These are phyloP conservation scores for Rheum nobile DNA, from an alignment of 148 eudicot genomes.

Conservation along the genomic window DNA sequence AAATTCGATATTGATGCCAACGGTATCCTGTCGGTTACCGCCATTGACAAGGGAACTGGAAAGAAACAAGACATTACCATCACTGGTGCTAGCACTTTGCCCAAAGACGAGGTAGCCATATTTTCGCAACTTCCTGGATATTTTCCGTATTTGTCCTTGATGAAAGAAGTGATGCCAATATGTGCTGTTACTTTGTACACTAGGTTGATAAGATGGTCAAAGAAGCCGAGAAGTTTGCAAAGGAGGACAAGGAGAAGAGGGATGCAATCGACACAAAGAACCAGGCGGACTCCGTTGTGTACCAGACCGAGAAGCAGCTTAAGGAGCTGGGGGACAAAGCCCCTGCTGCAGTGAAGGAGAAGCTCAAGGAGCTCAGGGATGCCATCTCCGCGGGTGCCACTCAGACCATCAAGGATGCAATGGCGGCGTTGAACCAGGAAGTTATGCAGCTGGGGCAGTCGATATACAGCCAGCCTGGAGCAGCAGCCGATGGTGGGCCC, in stretches of 20 bases:
- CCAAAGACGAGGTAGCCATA: constrained; percentile 47
- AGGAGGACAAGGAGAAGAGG: constrained; percentile 43
- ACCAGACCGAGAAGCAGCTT: constrained; percentile 40
- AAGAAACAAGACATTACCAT: constrained; percentile 48
- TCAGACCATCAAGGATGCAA: constrained; percentile 30
- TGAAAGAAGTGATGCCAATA: too few species aligned
- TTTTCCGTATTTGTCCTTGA: too few species aligned
- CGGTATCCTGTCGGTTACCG: constrained; percentile 9
- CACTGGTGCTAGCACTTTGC: constrained; percentile 46
- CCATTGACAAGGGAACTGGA: constrained; percentile 27
- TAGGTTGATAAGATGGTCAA: constrained; percentile 38
- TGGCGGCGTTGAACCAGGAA: constrained; percentile 37
- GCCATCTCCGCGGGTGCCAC: constrained; percentile 32
- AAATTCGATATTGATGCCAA: constrained; percentile 14
- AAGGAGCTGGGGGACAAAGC: constrained; percentile 44
- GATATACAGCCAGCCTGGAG: constrained; percentile 32
- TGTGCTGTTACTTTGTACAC: not conserved
- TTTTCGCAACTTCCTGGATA: too few species aligned
- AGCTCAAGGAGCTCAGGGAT: constrained; percentile 34
- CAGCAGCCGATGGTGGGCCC: constrained; percentile 21
- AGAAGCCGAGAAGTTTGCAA: constrained; percentile 29
- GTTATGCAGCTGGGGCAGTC: constrained; percentile 43
- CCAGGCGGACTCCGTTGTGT: constrained; percentile 39
- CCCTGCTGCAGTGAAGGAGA: constrained; percentile 32
- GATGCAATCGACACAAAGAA: constrained; percentile 40